Conservation (phyloP, 345 rosid species). For the Raphanus raphanistrum region DNA sequence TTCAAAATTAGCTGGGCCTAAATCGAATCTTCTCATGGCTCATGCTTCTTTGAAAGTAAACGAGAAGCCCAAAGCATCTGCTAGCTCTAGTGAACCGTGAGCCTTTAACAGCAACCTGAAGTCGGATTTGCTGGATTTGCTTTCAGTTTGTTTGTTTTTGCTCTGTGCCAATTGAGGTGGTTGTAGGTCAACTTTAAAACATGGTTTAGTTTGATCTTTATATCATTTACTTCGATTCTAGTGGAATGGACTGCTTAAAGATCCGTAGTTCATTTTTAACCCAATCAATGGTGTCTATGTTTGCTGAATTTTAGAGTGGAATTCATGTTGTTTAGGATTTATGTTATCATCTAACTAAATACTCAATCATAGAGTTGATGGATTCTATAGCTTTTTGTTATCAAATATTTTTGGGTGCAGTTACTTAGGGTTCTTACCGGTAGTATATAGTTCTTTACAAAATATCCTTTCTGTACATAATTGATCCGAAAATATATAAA, state of each 20-base stretch:
- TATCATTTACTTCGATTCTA: no score
- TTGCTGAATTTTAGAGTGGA: neutral
- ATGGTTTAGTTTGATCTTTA: neutral
- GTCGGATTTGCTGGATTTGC: conserved; percentile 3
- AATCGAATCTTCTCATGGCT: conserved; percentile 2
- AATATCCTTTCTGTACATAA: neutral
- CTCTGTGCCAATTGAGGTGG: neutral
- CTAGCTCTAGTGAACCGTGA: conserved; percentile 3
- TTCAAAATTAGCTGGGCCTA: neutral
- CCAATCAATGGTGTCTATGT: neutral
- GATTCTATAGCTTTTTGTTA: neutral
- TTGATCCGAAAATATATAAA: neutral
- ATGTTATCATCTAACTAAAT: neutral
- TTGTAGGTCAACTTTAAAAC: neutral
- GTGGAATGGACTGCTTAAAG: no score
- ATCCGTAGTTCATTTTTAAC: neutral
- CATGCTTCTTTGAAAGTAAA: neutral
- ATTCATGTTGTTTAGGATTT: neutral
- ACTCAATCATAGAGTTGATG: neutral
- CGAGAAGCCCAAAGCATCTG: conserved; percentile 14
- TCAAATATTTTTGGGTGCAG: no score
- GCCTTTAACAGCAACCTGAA: conserved; percentile 2
- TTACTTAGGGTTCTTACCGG: neutral
- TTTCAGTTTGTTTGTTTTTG: neutral
- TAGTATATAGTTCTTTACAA: neutral